Conservation (phyloP, 768 basidiomycete genomes). For the Kwoniella bestiolae region DNA sequence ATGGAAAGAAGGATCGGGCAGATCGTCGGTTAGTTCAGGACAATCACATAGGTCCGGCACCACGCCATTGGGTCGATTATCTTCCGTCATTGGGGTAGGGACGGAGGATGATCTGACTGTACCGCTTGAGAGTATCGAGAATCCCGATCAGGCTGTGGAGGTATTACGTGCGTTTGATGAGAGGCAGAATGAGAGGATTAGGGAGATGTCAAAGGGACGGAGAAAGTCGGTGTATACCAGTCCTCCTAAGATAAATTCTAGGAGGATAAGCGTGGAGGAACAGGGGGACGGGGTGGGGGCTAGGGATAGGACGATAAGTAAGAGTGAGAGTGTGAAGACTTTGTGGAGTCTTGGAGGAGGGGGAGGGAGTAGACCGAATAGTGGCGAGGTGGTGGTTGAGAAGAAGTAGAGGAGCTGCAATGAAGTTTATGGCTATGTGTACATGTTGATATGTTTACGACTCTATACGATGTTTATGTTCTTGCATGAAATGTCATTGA, state of each 20-base stretch:
- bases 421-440: not conserved
- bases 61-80: constrained; percentile 61
- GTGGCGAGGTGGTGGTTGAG: constrained; percentile 11
- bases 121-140: constrained; percentile 67
- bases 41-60: constrained; percentile 21
- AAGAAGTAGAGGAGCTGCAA: constrained; percentile 4
- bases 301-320: constrained; percentile 24
- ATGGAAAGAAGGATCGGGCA: not conserved
- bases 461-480: too few relatives aligned
- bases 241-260: constrained; percentile 19
- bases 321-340: constrained; percentile 45
- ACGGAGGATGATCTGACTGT: constrained; percentile 63
- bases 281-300: not conserved
- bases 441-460: too few relatives aligned
- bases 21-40: constrained; percentile 1
- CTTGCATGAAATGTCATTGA: too few relatives aligned
- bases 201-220: constrained; percentile 64
- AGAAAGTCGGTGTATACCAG: constrained; percentile 64
- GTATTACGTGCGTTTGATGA: constrained; percentile 77
- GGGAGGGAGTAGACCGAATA: constrained; percentile 17
- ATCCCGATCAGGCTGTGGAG: constrained; percentile 77
- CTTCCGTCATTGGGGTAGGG: constrained; percentile 61
- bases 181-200: constrained; percentile 61
- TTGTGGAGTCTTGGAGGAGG: constrained; percentile 42
- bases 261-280: not conserved